phyloP scores from a whole-genome alignment of 148 eudicot species.

The Amaranthus hypochondriacus region DNA sequence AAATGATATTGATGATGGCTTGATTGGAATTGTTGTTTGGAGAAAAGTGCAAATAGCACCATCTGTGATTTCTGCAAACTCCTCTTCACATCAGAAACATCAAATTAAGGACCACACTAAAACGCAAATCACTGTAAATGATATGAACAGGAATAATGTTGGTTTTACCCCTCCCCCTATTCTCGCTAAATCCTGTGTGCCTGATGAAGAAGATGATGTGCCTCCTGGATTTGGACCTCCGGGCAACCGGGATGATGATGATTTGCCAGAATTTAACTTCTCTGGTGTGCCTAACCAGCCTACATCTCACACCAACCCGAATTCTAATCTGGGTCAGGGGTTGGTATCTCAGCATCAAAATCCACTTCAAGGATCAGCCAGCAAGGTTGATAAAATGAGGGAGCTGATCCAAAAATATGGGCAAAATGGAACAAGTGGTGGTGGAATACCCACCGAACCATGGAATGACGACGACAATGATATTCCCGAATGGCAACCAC shows the following conservation, averaged over 20 bases:
- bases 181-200: slow-evolving; percentile 14
- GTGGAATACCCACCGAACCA: slow-evolving; percentile 22
- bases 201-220: slow-evolving; percentile 55
- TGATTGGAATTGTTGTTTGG: slow-evolving; percentile 94
- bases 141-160: slow-evolving; percentile 37
- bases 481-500: slow-evolving; percentile 94
- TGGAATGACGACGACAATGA: slow-evolving; percentile 94
- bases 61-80: slow-evolving; percentile 51
- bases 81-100: slow-evolving; percentile 49
- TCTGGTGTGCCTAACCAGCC: slow-evolving; percentile 38
- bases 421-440: slow-evolving; percentile 31
- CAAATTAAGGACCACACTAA: slow-evolving; percentile 46
- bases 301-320: slow-evolving; percentile 12
- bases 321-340: slow-evolving; percentile 4
- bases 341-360: slow-evolving; percentile 12
- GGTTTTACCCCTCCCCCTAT: slow-evolving; percentile 32
- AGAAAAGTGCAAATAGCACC: slow-evolving; percentile 61
- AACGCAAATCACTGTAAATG: slow-evolving; percentile 34
- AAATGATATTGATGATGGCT: slow-evolving; percentile 55
- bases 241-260: slow-evolving; percentile 73
- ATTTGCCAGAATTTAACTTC: slow-evolving; percentile 84
- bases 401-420: slow-evolving; percentile 79
- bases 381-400: slow-evolving; percentile 67
- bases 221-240: slow-evolving; percentile 92
- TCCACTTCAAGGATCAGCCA: slow-evolving; percentile 19